Percentiles rank a stretch among this genome's conserved stretches.
These are phyloP conservation scores for Avena atlantica DNA, from an alignment of 176 grass and related monocot species.

Conservation along the genomic window DNA sequence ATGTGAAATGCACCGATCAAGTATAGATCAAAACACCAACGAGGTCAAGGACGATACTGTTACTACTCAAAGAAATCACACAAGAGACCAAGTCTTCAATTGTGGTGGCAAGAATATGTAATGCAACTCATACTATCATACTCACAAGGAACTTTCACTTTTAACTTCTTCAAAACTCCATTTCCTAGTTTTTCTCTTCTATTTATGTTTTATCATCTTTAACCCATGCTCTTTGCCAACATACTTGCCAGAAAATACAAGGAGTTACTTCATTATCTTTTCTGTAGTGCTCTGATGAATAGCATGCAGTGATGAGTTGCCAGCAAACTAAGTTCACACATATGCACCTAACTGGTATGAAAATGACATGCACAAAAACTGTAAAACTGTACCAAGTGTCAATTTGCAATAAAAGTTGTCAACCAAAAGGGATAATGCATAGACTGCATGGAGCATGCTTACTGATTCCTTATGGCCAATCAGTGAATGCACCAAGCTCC, in stretches of 20 bases:
- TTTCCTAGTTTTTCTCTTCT: slow-evolving; percentile 15
- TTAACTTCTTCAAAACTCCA: background rate
- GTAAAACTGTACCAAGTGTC: background rate
- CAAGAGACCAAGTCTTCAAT: slow-evolving; percentile 29
- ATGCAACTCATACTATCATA: slow-evolving; percentile 2
- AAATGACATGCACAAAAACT: slow-evolving; percentile 12
- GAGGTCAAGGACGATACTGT: background rate
- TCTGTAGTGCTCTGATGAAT: slow-evolving; percentile 17
- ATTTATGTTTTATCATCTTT: slow-evolving; percentile 28
- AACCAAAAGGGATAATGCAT: slow-evolving; percentile 29
- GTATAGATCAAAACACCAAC: slow-evolving; percentile 17
- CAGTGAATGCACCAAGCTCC: slow-evolving; percentile 96
- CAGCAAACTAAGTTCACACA: background rate
- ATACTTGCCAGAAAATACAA: slow-evolving; percentile 16
- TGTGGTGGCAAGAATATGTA: background rate
- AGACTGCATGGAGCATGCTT: slow-evolving; percentile 44
- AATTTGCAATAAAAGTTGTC: slow-evolving; percentile 29
- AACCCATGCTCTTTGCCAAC: slow-evolving; percentile 10
- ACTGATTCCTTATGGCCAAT: slow-evolving; percentile 98
- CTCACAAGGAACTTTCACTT: background rate
- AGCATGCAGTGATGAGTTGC: slow-evolving; percentile 3
- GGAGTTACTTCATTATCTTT: slow-evolving; percentile 10
- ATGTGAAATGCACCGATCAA: slow-evolving; percentile 11
- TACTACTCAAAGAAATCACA: slow-evolving; percentile 18
- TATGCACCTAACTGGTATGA: slow-evolving; percentile 26